phyloP scores from a whole-genome alignment of 768 basidiomycete species.

The Paxillus rubicundulus region DNA sequence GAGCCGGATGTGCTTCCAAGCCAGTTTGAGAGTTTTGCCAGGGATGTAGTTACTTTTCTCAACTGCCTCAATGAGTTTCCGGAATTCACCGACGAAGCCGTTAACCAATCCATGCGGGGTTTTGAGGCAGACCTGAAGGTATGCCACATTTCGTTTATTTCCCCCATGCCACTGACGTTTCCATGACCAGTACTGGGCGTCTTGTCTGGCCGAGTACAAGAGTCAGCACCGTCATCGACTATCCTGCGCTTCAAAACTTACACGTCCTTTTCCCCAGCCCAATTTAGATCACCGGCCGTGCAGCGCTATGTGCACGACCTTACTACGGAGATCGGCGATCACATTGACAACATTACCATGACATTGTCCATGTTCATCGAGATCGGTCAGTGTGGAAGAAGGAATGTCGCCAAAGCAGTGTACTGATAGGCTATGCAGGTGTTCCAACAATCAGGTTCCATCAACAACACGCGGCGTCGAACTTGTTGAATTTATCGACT shows the following conservation, averaged over 20 bases:
- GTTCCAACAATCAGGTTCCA: slow-evolving; percentile 56
- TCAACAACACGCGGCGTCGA: slow-evolving; percentile 49
- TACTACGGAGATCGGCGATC: slow-evolving; percentile 49
- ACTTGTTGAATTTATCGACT: slow-evolving; percentile 49
- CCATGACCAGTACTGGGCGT: slow-evolving; percentile 48
- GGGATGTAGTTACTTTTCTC: slow-evolving; percentile 50
- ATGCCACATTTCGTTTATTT: slow-evolving; percentile 9
- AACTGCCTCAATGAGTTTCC: slow-evolving; percentile 56
- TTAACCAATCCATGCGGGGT: slow-evolving; percentile 47
- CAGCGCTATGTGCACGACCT: slow-evolving; percentile 56
- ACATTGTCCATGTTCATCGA: slow-evolving; percentile 53
- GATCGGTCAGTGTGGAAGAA: slow-evolving; percentile 40
- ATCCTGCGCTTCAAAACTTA: slow-evolving; percentile 4
- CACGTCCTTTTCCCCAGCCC: slow-evolving; percentile 31
- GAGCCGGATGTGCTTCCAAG: slow-evolving; percentile 49
- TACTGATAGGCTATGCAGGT: slow-evolving; percentile 37
- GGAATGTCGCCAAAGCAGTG: slow-evolving; percentile 14
- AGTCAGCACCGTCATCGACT: slow-evolving; percentile 26
- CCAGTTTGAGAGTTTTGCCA: slow-evolving; percentile 46
- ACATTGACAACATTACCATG: slow-evolving; percentile 49
- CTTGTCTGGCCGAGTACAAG: slow-evolving; percentile 47
- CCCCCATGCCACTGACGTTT: slow-evolving; percentile 8
- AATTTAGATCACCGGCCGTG: slow-evolving; percentile 52
- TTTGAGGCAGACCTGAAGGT: slow-evolving; percentile 53
- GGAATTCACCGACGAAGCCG: slow-evolving; percentile 51